phyloP scores from a whole-genome alignment of 768 basidiomycete species.

The Crucibulum laeve region DNA sequence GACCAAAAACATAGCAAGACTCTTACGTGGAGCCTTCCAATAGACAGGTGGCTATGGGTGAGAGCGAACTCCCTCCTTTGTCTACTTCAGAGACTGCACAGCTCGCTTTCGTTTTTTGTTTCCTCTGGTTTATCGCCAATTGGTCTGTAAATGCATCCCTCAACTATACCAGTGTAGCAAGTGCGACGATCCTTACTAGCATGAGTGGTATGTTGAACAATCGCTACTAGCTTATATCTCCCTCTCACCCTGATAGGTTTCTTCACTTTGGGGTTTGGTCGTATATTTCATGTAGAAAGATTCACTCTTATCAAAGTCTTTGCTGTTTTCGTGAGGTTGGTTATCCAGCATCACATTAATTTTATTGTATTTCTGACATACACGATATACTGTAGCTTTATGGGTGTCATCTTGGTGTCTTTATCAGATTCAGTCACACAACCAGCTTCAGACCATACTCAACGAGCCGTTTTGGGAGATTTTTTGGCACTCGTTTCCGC shows the following conservation, averaged over 20 bases:
- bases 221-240: not conserved
- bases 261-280: constrained; percentile 85
- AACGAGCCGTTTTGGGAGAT: constrained; percentile 67
- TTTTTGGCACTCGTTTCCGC: constrained; percentile 82
- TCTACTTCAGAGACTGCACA: constrained; percentile 62
- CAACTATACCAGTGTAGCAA: constrained; percentile 89
- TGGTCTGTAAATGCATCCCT: constrained; percentile 86
- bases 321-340: constrained; percentile 78
- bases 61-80: constrained; percentile 14
- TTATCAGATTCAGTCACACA: constrained; percentile 64
- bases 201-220: constrained; percentile 72
- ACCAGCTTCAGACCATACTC: constrained; percentile 9
- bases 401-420: constrained; percentile 86
- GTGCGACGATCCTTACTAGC: constrained; percentile 83
- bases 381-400: constrained; percentile 27
- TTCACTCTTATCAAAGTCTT: constrained; percentile 68
- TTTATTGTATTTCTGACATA: not conserved
- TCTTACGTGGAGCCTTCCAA: no score
- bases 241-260: constrained; percentile 59
- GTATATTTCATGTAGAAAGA: constrained; percentile 76
- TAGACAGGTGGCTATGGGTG: not conserved
- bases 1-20: no score
- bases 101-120: constrained; percentile 77
- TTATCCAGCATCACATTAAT: not conserved
- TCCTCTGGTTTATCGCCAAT: constrained; percentile 93